Base-by-base conservation (phyloP, 176 grass and related monocot species). In the Rhynchospora tenuis region DNA sequence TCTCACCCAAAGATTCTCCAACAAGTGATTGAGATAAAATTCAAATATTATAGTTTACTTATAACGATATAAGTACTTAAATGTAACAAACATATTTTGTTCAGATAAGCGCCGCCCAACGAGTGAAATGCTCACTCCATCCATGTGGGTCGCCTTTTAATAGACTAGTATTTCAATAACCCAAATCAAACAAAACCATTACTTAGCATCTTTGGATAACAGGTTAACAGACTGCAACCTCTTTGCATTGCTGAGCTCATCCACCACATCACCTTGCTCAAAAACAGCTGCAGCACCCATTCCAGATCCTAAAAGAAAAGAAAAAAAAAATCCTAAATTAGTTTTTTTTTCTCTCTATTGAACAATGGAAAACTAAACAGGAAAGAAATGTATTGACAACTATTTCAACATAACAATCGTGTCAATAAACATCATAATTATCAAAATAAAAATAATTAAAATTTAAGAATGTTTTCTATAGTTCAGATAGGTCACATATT, bases 201-300 rank as follows among this genome's bases (percentile, higher is more conserved):
- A 94, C 47, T 80, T 68, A 22, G 82, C 56, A 57, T 87, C 85
- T 69, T 89, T 87, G 17, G 90, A 90, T 59, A 94, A 83, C 60
- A 59, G 87, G 75, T 86, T 86, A 76, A 84, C 84, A 10, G 87
- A 79, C 17, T 84, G 81, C 28, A 79, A 83, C 12, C 38, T 61
- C 24, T 87, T 87, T 52, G 82, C 84, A 90, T 95, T 98, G 17
- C 76, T 95, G 51, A 95, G 92, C 76, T 95, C 88, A 86, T 99
- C 96, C 33, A 95, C 92, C 0, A 73, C 70, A 55, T 93, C 91
- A 77, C 96, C 93, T 55, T 83, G 84, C 91, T 99, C 96, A 12
- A 99, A 93, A 60, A 99, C 93, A 86, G 93, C 96, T 15, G 96
- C 96, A 58, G 91, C 96, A 47, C 96, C 96, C 96, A 95, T 99